These are phyloP conservation scores for Jatropha curcas DNA, from an alignment of 345 rosid species.

Conservation along the genomic window DNA sequence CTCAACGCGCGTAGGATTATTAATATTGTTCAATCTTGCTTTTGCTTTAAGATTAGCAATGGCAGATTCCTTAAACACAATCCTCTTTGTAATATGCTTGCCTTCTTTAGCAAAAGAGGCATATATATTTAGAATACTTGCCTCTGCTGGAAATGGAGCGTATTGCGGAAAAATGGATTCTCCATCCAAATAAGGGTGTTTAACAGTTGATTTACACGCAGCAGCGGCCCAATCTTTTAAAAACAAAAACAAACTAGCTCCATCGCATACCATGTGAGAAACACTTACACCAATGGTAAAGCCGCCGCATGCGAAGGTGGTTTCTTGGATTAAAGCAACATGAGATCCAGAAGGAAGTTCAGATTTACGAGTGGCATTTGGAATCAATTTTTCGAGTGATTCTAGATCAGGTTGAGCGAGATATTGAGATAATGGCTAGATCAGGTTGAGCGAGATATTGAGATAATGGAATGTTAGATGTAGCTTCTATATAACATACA, in stretches of 20 bases:
- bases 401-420: slow-evolving; percentile 13
- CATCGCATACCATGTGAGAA: slow-evolving; percentile 49
- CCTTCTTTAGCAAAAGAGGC: slow-evolving; percentile 2
- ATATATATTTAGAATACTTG: not conserved
- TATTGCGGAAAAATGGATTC: slow-evolving; percentile 32
- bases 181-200: slow-evolving; percentile 35
- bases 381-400: slow-evolving; percentile 16
- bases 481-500: slow-evolving; percentile 8
- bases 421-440: not conserved
- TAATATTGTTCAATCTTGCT: slow-evolving; percentile 27
- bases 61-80: not conserved
- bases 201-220: not conserved
- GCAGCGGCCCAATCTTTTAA: slow-evolving; percentile 41
- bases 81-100: slow-evolving; percentile 17
- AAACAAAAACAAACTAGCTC: slow-evolving; percentile 37
- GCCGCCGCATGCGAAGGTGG: slow-evolving; percentile 44
- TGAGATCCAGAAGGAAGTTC: slow-evolving; percentile 11
- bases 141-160: not conserved
- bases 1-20: slow-evolving; percentile 49
- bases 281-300: slow-evolving; percentile 28
- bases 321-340: slow-evolving; percentile 22
- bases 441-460: slow-evolving; percentile 19
- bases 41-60: slow-evolving; percentile 30
- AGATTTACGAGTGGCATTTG: no score
- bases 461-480: not conserved